Evolutionary conservation across 2,329 filamentous ascomycete species (phyloP).

Genomic region (Fusarium dimerum): DNA sequence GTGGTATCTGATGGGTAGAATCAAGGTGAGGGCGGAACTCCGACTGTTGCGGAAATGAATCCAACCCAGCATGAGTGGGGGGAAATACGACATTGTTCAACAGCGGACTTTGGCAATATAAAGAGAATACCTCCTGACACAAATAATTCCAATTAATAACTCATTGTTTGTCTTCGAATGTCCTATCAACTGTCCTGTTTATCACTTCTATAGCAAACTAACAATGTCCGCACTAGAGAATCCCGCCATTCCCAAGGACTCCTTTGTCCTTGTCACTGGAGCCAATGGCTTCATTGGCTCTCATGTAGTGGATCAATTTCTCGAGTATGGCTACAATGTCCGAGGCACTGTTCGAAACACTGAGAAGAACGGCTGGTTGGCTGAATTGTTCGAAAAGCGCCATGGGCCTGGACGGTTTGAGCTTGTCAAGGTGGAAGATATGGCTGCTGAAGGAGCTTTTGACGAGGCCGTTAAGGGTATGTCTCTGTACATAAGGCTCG

Average conservation of each 20-base stretch:
- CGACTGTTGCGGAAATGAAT: too few species aligned
- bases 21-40: too few species aligned
- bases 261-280: constrained; percentile 42
- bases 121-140: too few species aligned
- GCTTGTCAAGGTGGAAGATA: constrained; percentile 34
- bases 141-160: too few species aligned
- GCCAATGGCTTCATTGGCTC: constrained; percentile 42
- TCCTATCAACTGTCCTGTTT: too few species aligned
- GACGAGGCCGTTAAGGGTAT: constrained; percentile 27
- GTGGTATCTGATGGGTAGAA: too few species aligned
- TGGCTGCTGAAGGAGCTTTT: constrained; percentile 26
- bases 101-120: too few species aligned
- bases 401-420: constrained; percentile 35
- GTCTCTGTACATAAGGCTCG: not conserved
- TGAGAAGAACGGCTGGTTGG: constrained; percentile 34
- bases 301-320: constrained; percentile 38
- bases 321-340: constrained; percentile 41
- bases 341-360: constrained; percentile 41
- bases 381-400: constrained; percentile 28
- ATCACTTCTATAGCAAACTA: not conserved
- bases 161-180: too few species aligned
- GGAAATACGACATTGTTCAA: too few species aligned
- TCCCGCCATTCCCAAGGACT: constrained; percentile 9
- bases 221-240: not conserved
- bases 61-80: too few species aligned